Base-by-base conservation (phyloP, 2,329 filamentous ascomycete species). In the Aspergillus carbonarius region DNA sequence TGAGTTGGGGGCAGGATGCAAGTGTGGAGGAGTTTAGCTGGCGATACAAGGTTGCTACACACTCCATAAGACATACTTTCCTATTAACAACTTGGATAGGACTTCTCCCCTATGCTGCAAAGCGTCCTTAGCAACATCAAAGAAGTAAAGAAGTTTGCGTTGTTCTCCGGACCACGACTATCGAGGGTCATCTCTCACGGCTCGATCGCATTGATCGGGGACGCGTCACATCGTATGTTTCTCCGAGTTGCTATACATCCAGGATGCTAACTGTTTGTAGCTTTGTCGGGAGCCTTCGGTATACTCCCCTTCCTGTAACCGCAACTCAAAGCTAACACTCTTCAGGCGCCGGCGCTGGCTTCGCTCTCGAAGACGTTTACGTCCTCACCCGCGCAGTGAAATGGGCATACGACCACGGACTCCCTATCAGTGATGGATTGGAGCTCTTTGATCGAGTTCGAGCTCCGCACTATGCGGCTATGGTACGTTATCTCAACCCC, bases 351-450 rank as follows among this genome's bases (percentile, higher is more conserved):
- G 61, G 61, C 9, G 59, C 59, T 0, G 61, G 53, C 17, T 63
- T 60, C n/a, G 61, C 61, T 10, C 13, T 63, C 3, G 59, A 63
- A 50, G 61, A 63, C 23, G 59, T 50, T 18, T 63, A 61, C 12
- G 59, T 61, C 15, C 59, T 63, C 25, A 18, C 54, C 0, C 54
- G 37, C 35, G 59, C 61, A 1, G 51, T 61, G 10, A 17, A 42
- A 18, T 61, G 56, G 61, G 59, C 56, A 1, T 15, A 59, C 8
- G 53, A 55, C 0, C 49, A 54, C 0, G 25, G 23, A 1, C 30
- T 39, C 4, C 18, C 46, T 1, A 15, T 61, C 1, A 40, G 50
- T 0, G 18, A 51, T 8, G 66, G 61, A 0, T 42, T 58, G 4
- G 27, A 44, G 0, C 47, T 63, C 3, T 63, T 61, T 23, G 54